phyloP scores from a whole-genome alignment of 2,329 filamentous ascomycete species.

The Epicoccum nigrum region DNA sequence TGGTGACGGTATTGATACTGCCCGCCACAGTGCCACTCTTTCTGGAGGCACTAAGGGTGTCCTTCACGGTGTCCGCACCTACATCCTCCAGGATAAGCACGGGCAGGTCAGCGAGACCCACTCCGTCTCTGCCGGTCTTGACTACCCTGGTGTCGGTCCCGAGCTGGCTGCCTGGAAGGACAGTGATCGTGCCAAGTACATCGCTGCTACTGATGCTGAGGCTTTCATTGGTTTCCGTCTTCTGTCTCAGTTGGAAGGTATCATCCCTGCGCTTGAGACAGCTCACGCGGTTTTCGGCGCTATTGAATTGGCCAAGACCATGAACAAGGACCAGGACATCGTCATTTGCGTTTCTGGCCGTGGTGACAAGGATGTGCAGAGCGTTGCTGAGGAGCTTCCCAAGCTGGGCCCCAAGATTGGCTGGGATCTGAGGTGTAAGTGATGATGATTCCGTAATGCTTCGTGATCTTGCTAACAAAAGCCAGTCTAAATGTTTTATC shows the following conservation, averaged over 20 bases:
- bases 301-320: constrained; percentile 87
- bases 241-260: constrained; percentile 87
- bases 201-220: constrained; percentile 89
- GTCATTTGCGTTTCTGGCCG: constrained; percentile 93
- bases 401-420: constrained; percentile 86
- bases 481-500: constrained; percentile 28
- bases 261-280: constrained; percentile 94
- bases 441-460: neutral
- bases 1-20: constrained; percentile 87
- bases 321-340: constrained; percentile 85
- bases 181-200: constrained; percentile 80
- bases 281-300: constrained; percentile 92
- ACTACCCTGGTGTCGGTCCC: constrained; percentile 96
- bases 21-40: constrained; percentile 85
- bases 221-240: constrained; percentile 87
- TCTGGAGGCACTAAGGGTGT: constrained; percentile 88
- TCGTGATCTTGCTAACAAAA: constrained; percentile 25
- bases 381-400: constrained; percentile 91
- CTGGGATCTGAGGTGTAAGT: constrained; percentile 65
- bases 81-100: constrained; percentile 89
- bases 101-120: constrained; percentile 96
- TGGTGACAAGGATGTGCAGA: constrained; percentile 98
- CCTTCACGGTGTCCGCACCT: constrained; percentile 93
- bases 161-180: constrained; percentile 96
- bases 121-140: constrained; percentile 92